Conservation (phyloP, 2,329 filamentous ascomycete genomes). For the Graphiopsis chlorocephala region DNA sequence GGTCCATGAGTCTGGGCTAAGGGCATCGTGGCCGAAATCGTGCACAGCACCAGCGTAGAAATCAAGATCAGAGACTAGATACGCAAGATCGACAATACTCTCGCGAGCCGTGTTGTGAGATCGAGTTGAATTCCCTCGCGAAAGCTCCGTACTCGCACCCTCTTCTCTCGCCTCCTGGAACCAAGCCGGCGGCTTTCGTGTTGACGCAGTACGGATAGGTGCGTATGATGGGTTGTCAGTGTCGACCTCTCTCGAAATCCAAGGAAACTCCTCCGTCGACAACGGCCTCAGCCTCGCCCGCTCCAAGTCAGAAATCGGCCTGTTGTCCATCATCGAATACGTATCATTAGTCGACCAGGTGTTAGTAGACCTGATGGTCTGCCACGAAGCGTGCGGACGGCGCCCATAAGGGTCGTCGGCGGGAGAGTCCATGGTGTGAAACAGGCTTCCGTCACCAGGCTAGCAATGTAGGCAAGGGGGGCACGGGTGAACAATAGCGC, state of each 20-base stretch:
- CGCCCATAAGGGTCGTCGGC: slow-evolving; percentile 16
- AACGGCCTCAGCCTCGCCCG: slow-evolving; percentile 14
- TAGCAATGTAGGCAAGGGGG: slow-evolving; percentile 14
- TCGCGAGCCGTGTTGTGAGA: slow-evolving; percentile 30
- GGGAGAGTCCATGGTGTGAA: slow-evolving; percentile 14
- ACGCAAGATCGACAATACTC: slow-evolving; percentile 34
- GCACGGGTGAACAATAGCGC: slow-evolving; percentile 2
- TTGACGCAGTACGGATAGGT: slow-evolving; percentile 29
- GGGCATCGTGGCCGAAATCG: slow-evolving; percentile 34
- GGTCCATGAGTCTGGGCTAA: slow-evolving; percentile 23
- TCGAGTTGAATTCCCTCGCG: slow-evolving; percentile 22
- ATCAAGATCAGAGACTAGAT: slow-evolving; percentile 36
- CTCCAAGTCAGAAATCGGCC: slow-evolving; percentile 15
- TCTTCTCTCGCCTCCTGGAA: slow-evolving; percentile 32
- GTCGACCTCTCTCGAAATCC: slow-evolving; percentile 31
- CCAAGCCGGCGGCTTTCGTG: slow-evolving; percentile 30
- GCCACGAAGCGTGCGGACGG: slow-evolving; percentile 14
- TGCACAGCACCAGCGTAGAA: slow-evolving; percentile 38
- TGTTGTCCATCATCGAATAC: slow-evolving; percentile 13
- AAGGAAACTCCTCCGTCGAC: slow-evolving; percentile 30
- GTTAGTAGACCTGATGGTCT: slow-evolving; percentile 12
- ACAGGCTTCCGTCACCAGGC: slow-evolving; percentile 7
- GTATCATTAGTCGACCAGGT: slow-evolving; percentile 15
- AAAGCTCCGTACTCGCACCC: slow-evolving; percentile 7
- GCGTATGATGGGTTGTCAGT: slow-evolving; percentile 5